Conservation (phyloP, 2,329 filamentous ascomycete species). For the Diaporthe citri region DNA sequence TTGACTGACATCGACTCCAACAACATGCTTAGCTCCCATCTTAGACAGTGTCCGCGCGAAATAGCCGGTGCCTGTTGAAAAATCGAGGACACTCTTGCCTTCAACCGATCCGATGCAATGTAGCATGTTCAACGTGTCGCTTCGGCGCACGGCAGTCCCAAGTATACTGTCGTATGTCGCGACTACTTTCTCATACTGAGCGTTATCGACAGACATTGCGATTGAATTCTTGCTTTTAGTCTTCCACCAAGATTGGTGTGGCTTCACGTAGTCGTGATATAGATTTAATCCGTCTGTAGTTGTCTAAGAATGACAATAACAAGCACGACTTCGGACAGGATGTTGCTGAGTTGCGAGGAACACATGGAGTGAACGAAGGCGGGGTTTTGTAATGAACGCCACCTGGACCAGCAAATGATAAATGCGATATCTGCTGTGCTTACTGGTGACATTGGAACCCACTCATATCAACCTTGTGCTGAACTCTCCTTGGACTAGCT, state of each 20-base stretch:
- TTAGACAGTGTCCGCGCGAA: constrained; percentile 7
- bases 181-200: constrained; percentile 18
- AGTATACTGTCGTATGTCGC: constrained; percentile 7
- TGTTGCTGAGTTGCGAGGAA: neutral
- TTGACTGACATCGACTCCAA: constrained; percentile 3
- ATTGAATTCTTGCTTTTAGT: neutral
- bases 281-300: neutral
- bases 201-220: constrained; percentile 6
- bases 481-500: neutral
- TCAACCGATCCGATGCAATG: neutral
- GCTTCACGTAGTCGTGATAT: neutral
- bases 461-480: neutral
- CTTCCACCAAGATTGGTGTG: too few species aligned
- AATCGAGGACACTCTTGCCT: neutral
- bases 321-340: neutral
- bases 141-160: neutral
- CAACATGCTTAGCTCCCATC: neutral
- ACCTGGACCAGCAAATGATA: neutral
- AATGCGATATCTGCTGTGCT: neutral
- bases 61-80: neutral
- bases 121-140: neutral
- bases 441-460: neutral
- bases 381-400: neutral
- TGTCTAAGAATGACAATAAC: too few species aligned
- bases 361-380: neutral